Base-by-base conservation (phyloP, 1,284 basidiomycete species). In the Filobasidium uniguttulatum region DNA sequence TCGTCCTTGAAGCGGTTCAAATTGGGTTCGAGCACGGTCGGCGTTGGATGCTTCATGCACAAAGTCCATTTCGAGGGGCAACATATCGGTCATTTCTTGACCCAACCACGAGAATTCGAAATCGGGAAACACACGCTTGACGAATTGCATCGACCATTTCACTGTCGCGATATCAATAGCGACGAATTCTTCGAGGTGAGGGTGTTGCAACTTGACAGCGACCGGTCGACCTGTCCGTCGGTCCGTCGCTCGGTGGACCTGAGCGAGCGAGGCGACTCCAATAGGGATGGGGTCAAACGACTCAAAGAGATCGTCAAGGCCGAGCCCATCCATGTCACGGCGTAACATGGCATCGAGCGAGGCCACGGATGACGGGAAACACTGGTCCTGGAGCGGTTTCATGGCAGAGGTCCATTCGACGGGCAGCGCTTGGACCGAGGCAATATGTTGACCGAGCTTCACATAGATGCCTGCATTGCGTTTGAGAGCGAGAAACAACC, bases 181-280 rank as follows among this genome's bases (percentile, higher is more conserved):
- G 53, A 83, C 87, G 65, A 96, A 99, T 62, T 96, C 90, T 43
- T 83, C 81, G 3, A 99, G 75, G 64, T 86, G 85, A 3, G 94
- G 90, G 66, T 98, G 94, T 75, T 98, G 93, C 40, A 98, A 67
- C 79, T 99, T 99, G 53, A 98, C 82, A 10, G 94, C 94, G n/a
- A 93, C 88, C 38, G 73, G 70, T 59, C 76, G 75, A 1, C 85
- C 83, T 1, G 82, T 80, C 40, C 77, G 72, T 45, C 78, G 77
- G 57, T 89, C 81, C 6, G 72, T 75, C 0, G 83, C 94, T 17
- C 83, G 77, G 68, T 98, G 94, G 5, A 98, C 94, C 67, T 99
- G 93, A 6, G 91, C 93, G 29, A 98, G 71, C 62, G 72, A 90
- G 4, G 90, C 91, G 8, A 94, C 89, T 5, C 94, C 94, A 49